Base-by-base conservation (phyloP, 2,329 filamentous ascomycete species). In the Fusarium incarnatum region DNA sequence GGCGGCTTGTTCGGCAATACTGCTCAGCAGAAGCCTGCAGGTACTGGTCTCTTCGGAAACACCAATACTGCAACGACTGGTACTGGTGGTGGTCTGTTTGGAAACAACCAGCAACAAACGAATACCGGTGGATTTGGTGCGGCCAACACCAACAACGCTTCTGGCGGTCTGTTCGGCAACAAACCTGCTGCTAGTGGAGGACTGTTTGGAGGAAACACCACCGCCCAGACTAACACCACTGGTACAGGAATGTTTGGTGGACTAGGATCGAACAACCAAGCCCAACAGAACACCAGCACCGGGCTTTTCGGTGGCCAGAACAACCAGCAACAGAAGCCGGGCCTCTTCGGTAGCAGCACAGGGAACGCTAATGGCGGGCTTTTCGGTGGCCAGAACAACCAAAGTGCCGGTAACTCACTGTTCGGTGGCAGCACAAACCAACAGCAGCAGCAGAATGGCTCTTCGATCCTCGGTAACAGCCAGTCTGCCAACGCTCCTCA, bases 401-500 rank as follows among this genome's bases (percentile, higher is more conserved):
- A 87, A 70, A 83, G 82, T 45, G 79, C 82, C 15, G 80, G 81
- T 30, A 77, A 79, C 6, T 74, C 74, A 8, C 42, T 87, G 16
- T 88, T 88, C 58, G 85, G 85, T 15, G 76, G 75, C 57, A 80
- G 79, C 45, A 81, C 81, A 50, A 81, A 82, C 56, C 81, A 85
- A 45, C 85, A 88, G 58, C 87, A 87, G 60, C 81, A 81, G 32
- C 84, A 85, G 67, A 78, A 78, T 27, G 84, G 87, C 23, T 82
- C 81, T 62, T 91, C 90, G 0, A 76, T 93, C 5, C 88, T 93
- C 52, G 88, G 88, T 22, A 84, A 79, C 64, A 84, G 85, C 2
- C 85, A 81, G 55, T 78, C 77, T 32, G 81, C 82, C 60, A 80
- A 80, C 11, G 87, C 87, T n/a, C 86, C 86, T 18, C 89, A 92